phyloP scores from a whole-genome alignment of 768 basidiomycete species.

The Trametopsis cervina region DNA sequence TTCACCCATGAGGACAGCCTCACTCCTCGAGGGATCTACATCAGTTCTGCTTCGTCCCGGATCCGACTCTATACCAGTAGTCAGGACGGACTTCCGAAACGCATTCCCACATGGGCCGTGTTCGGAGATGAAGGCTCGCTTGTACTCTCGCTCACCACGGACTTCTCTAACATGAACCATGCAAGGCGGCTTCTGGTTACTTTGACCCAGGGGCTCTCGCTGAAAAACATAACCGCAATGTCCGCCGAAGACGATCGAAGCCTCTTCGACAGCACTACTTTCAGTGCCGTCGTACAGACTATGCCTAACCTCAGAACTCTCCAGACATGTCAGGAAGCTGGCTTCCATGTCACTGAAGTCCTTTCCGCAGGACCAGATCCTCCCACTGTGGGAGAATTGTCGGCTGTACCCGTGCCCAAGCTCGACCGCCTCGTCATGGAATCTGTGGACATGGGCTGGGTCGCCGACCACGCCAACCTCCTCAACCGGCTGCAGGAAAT shows the following conservation, averaged over 20 bases:
- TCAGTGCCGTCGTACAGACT: background rate
- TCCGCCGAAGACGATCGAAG: slow-evolving; percentile 4
- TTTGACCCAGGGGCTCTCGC: background rate
- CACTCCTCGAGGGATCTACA: background rate
- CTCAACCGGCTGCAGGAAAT: slow-evolving; percentile 9
- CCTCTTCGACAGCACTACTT: background rate
- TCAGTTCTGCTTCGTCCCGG: background rate
- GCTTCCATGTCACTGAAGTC: background rate
- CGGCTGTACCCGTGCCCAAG: background rate
- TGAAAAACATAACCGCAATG: background rate
- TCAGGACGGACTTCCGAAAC: background rate
- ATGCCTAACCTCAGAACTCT: slow-evolving; percentile 6
- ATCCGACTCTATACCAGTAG: background rate
- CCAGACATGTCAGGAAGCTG: slow-evolving; percentile 2
- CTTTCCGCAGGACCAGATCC: background rate
- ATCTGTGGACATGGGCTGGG: slow-evolving; percentile 9
- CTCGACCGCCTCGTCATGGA: slow-evolving; percentile 6
- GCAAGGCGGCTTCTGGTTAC: background rate
- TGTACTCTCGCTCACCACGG: background rate
- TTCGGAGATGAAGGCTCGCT: background rate
- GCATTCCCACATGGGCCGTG: background rate
- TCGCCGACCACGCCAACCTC: background rate
- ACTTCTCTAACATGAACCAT: background rate
- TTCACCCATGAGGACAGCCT: background rate
- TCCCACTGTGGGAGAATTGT: too few species aligned